A percentile compares a stretch with the other conserved stretches of the same genome.
phyloP scores from a whole-genome alignment of 2,329 filamentous ascomycete genomes.

The Trichoderma sp. region DNA sequence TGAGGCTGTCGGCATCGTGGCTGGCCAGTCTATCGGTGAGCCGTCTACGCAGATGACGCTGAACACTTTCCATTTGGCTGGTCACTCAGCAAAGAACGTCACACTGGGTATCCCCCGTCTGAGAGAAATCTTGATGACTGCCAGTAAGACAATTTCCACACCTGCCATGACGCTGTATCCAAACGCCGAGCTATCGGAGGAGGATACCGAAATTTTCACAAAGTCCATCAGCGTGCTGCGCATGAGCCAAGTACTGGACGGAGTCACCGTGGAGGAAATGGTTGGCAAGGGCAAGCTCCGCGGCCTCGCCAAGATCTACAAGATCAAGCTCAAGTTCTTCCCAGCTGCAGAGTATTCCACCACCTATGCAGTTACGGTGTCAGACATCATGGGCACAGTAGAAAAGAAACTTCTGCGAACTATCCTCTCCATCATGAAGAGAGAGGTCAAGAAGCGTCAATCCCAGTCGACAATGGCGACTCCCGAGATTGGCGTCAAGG shows the following conservation, averaged over 20 bases:
- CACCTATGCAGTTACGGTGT: conserved; percentile 78
- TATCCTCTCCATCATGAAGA: conserved; percentile 67
- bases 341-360: conserved; percentile 76
- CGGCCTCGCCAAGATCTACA: conserved; percentile 77
- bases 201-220: conserved; percentile 74
- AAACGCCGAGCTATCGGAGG: conserved; percentile 66
- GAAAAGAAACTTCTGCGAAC: conserved; percentile 74
- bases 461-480: conserved; percentile 65
- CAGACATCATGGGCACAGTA: conserved; percentile 76
- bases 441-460: conserved; percentile 80
- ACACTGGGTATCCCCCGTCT: conserved; percentile 96
- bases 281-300: conserved; percentile 69
- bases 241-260: conserved; percentile 79
- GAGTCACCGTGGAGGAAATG: conserved; percentile 74
- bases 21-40: conserved; percentile 93
- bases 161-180: conserved; percentile 85
- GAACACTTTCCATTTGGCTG: conserved; percentile 99
- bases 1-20: conserved; percentile 94
- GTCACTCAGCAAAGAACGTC: conserved; percentile 97
- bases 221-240: conserved; percentile 89
- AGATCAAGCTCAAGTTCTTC: conserved; percentile 80
- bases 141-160: conserved; percentile 82
- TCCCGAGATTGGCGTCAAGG: conserved; percentile 65
- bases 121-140: conserved; percentile 97
- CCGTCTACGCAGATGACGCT: conserved; percentile 99